Percentiles rank a stretch among this genome's conserved stretches.
Conservation (phyloP, 106 monocot genomes). For the Phalaenopsis aphrodite region DNA sequence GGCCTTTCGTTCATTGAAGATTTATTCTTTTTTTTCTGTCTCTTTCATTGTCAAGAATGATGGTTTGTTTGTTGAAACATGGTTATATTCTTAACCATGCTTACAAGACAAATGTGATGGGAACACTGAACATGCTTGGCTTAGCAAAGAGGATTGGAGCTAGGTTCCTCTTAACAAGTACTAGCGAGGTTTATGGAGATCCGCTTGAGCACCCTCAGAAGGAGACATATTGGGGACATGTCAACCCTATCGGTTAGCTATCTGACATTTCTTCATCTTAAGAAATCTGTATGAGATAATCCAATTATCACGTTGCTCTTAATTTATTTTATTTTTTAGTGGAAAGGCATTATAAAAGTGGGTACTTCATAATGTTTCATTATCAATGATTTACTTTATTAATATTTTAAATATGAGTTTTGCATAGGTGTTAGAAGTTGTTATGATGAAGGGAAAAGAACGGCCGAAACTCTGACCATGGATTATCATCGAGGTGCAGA, state of each 20-base stretch:
- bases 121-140: conserved; percentile 94
- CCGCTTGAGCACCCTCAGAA: conserved; percentile 94
- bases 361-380: neutral
- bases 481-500: conserved; percentile 94
- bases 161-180: conserved; percentile 85
- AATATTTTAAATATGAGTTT: conserved; percentile 2
- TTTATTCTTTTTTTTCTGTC: neutral
- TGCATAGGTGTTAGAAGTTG: conserved; percentile 81
- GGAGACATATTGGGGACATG: conserved; percentile 96
- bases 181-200: conserved; percentile 95
- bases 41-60: neutral
- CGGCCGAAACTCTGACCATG: conserved; percentile 93
- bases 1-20: neutral
- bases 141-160: conserved; percentile 94
- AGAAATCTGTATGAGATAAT: neutral
- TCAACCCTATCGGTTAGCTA: conserved; percentile 77
- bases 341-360: neutral
- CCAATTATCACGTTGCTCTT: neutral
- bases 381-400: neutral
- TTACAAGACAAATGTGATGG: conserved; percentile 98
- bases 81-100: conserved; percentile 27
- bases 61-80: neutral
- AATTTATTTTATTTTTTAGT: neutral
- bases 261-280: neutral
- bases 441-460: conserved; percentile 94